These are phyloP conservation scores for Flagelloscypha sp. DNA, from an alignment of 768 basidiomycete species.

Conservation along the genomic window DNA sequence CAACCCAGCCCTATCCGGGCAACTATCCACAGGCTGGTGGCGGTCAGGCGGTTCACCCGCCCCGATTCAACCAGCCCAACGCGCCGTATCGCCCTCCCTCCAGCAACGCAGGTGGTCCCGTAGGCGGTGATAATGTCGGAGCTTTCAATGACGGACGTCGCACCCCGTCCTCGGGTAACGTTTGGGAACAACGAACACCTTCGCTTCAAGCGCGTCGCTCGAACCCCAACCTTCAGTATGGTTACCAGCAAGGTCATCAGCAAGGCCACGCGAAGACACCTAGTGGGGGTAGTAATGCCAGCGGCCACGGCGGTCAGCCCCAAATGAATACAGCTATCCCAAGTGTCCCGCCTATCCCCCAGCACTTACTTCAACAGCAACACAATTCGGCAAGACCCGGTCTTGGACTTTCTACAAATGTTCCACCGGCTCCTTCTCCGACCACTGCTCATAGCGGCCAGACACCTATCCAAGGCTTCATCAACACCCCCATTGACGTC, in stretches of 20 bases:
- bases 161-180: too few species aligned
- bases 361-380: constrained; percentile 60
- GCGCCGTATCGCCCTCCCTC: constrained; percentile 40
- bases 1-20: constrained; percentile 19
- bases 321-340: too few species aligned
- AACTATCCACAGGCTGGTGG: constrained; percentile 26
- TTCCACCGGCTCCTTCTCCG: constrained; percentile 19
- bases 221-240: constrained; percentile 62
- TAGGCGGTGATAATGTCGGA: too few species aligned
- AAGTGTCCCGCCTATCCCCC: constrained; percentile 64
- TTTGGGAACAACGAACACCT: constrained; percentile 70
- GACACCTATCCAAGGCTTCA: constrained; percentile 34
- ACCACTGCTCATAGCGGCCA: constrained; percentile 25
- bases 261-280: too few species aligned
- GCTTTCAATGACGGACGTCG: too few species aligned
- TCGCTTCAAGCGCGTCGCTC: constrained; percentile 48
- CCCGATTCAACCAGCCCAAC: constrained; percentile 54
- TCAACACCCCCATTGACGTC: constrained; percentile 72
- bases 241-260: constrained; percentile 37
- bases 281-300: too few species aligned
- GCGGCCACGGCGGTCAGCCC: constrained; percentile 28
- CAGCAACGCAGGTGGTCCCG: too few species aligned
- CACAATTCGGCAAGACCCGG: constrained; percentile 30
- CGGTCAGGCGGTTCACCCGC: constrained; percentile 55
- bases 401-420: constrained; percentile 28